Base-by-base conservation (phyloP, 805 yeast genomes). In the Yamadazyma sp. region DNA sequence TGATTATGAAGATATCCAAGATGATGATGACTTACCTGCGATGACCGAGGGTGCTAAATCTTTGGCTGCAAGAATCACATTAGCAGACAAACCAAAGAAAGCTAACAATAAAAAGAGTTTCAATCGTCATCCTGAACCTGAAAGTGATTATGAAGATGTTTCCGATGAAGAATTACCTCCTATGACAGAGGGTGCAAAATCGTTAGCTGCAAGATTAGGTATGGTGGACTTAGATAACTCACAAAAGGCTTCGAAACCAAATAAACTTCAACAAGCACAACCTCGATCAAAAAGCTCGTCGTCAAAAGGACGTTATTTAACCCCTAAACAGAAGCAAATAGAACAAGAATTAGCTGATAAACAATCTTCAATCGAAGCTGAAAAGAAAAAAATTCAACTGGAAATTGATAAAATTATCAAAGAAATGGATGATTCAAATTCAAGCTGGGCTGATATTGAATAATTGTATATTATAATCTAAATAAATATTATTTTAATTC, bases 121-220 rank as follows among this genome's bases (percentile, higher is more conserved):
- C 8, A 12, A 22, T 5, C 23, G 12, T 14, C 5, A 8, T 5
- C 31, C 20, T 6, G 36, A 38, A 16, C 24, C 30, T 13, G 16
- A 14, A 20, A 38, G 36, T 5, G 34, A 28, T 9, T 37, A 35
- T 3, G 39, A 36, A 7, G 43, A 44, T 15, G 23, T 19, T 13
- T 26, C 18, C 5, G 29, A 31, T 4, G 40, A 36, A 23, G 40
- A 36, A 27, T 23, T 36, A 12, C 36, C 40, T 13, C 41, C 41
- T 48, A 45, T 54, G 59, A 39, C 55, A 0, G 46, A 45, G 0
- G 62, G 60, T 2, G 62, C 52, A 5, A 40, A 39, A 28, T 43
- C 50, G 11, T 41, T 58, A 26, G 62, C 63, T 9, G 47, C 53
- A 10, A 47, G 62, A 11, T 31, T 56, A 17, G 43, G 43, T 8